phyloP scores from a whole-genome alignment of 345 rosid species.

The Leavenworthia alabamica region DNA sequence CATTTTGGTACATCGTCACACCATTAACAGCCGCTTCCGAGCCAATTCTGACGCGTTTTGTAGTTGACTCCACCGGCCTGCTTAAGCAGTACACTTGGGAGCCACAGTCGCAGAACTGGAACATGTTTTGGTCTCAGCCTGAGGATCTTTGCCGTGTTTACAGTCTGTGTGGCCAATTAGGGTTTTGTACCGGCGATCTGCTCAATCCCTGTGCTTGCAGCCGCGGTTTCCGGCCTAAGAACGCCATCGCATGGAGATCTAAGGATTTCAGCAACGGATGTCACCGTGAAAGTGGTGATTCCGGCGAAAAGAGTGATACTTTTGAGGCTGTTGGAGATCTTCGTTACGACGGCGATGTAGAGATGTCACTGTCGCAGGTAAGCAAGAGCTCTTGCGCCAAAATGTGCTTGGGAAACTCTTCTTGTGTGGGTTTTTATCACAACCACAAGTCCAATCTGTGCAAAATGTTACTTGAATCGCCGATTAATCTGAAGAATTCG shows the following conservation, averaged over 20 bases:
- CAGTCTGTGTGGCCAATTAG: constrained; percentile 62
- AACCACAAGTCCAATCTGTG: constrained; percentile 41
- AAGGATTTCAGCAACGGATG: constrained; percentile 48
- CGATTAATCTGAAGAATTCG: constrained; percentile 50
- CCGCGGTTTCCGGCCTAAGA: constrained; percentile 39
- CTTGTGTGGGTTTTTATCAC: constrained; percentile 58
- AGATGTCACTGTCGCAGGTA: constrained; percentile 26
- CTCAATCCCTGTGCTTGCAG: constrained; percentile 44
- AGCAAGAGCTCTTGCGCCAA: constrained; percentile 44
- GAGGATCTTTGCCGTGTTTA: constrained; percentile 46
- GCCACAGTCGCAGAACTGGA: constrained; percentile 33
- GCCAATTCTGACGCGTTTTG: constrained; percentile 45
- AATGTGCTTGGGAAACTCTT: constrained; percentile 51
- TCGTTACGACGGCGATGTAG: constrained; percentile 35
- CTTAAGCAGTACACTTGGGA: constrained; percentile 52
- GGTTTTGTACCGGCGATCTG: constrained; percentile 34
- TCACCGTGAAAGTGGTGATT: constrained; percentile 26
- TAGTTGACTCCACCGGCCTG: constrained; percentile 36
- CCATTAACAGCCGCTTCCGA: constrained; percentile 25
- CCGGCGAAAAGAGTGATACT: constrained; percentile 31
- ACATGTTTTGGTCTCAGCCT: constrained; percentile 40
- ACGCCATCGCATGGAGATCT: constrained; percentile 11
- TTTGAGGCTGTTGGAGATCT: constrained; percentile 29
- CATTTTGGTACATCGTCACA: constrained; percentile 41
- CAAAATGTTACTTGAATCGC: constrained; percentile 46